phyloP scores from a whole-genome alignment of 2,329 filamentous ascomycete genomes.

The Epichloe baconii region DNA sequence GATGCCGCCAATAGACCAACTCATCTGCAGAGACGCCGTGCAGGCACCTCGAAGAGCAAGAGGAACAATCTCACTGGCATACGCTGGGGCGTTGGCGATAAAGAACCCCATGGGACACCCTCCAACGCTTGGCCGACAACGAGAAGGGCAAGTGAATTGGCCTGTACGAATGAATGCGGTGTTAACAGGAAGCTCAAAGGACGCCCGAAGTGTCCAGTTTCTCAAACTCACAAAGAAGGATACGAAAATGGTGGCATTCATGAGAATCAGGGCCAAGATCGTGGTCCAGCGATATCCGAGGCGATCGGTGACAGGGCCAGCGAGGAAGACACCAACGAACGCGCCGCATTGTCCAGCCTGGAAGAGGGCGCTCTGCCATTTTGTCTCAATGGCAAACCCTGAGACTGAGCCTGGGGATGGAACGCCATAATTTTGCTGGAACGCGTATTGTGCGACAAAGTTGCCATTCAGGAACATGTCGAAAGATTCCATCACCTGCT shows the following conservation, averaged over 20 bases:
- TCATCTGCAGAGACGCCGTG: slow-evolving; percentile 51
- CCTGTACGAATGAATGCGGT: not conserved
- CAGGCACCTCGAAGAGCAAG: slow-evolving; percentile 40
- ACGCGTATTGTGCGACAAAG: slow-evolving; percentile 29
- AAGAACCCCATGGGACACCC: slow-evolving; percentile 49
- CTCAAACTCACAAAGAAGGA: slow-evolving; percentile 36
- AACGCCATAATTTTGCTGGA: slow-evolving; percentile 26
- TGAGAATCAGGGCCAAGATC: slow-evolving; percentile 21
- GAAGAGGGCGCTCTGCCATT: slow-evolving; percentile 27
- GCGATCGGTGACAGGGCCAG: slow-evolving; percentile 23
- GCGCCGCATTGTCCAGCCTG: slow-evolving; percentile 21
- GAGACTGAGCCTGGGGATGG: not conserved
- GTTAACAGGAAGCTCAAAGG: not conserved
- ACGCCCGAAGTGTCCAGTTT: too few relatives aligned
- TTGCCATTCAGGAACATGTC: slow-evolving; percentile 34
- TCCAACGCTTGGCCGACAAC: slow-evolving; percentile 42
- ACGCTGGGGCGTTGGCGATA: slow-evolving; percentile 48
- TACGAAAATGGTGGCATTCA: slow-evolving; percentile 29
- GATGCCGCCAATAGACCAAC: slow-evolving; percentile 48
- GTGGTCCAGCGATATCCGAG: slow-evolving; percentile 26
- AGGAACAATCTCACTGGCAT: slow-evolving; percentile 47
- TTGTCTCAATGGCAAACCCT: slow-evolving; percentile 21
- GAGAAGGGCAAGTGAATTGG: slow-evolving; percentile 25
- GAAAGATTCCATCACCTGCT: slow-evolving; percentile 37
- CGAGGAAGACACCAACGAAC: slow-evolving; percentile 22